Evolutionary conservation across 371 early-diverging fungal species (phyloP).

Genomic region (Dichotomocladium elegans): DNA sequence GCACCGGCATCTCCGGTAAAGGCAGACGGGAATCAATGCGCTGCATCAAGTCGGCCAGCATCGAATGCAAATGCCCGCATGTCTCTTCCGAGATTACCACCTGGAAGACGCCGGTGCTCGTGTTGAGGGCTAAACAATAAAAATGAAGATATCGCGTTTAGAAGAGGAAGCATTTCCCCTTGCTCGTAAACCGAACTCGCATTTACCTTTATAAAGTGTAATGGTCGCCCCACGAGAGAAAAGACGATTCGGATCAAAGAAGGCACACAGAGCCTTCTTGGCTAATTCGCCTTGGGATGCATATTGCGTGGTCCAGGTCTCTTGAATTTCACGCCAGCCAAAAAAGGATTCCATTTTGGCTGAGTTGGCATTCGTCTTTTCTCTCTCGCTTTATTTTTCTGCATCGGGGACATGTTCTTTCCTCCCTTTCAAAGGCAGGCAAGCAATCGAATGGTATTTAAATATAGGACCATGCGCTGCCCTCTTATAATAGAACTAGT

Average conservation of each 20-base stretch:
- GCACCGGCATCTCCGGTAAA: not conserved
- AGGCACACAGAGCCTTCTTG: not conserved
- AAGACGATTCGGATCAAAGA: conserved; percentile 5
- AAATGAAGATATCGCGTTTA: not conserved
- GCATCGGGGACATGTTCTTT: no score
- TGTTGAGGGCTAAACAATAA: not conserved
- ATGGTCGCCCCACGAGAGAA: not conserved
- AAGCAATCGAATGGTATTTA: no score
- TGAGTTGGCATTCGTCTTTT: no score
- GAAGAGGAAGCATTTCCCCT: not conserved
- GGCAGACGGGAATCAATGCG: conserved; percentile 4
- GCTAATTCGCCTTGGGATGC: not conserved
- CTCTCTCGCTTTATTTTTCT: no score
- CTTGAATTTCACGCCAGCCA: not conserved
- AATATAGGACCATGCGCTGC: no score
- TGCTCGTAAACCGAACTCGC: not conserved
- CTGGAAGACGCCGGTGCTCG: not conserved
- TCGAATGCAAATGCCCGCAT: not conserved
- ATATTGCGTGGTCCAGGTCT: conserved; percentile 4
- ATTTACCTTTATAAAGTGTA: conserved; percentile 5
- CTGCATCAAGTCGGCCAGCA: conserved; percentile 1
- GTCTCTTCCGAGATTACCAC: not conserved
- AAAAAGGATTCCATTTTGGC: no score
- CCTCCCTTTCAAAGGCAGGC: no score
- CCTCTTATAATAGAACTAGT: no score